Conservation (phyloP, 371 early-diverging fungal genomes). For the Circinella minor region DNA sequence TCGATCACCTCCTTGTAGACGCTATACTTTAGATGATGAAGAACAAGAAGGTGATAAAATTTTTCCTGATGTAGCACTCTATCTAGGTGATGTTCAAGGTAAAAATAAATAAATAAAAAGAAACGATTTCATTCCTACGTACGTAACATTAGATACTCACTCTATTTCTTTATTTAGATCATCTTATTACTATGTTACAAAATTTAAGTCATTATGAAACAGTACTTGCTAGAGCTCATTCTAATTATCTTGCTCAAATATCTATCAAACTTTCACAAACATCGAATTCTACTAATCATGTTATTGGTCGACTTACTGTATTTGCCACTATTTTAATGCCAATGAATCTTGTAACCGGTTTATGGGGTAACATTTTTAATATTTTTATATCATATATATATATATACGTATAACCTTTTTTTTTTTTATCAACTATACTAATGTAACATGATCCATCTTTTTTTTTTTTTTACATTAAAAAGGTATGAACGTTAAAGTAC, state of each 20-base stretch:
- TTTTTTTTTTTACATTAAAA: background rate
- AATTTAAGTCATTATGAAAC: constrained; percentile 89
- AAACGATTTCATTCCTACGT: too few relatives aligned
- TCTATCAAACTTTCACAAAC: constrained; percentile 93
- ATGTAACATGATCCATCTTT: background rate
- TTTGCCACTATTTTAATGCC: constrained; percentile 91
- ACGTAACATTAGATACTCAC: background rate
- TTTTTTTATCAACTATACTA: background rate
- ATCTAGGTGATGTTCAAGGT: constrained; percentile 92
- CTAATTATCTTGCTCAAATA: constrained; percentile 95
- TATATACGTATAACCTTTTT: too few relatives aligned
- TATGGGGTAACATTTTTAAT: constrained; percentile 40
- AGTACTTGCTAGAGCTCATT: constrained; percentile 87
- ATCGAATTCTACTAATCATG: constrained; percentile 87
- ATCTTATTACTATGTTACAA: constrained; percentile 92
- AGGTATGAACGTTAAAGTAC: constrained; percentile 80
- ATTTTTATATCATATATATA: background rate
- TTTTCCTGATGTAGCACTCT: constrained; percentile 58
- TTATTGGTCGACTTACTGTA: constrained; percentile 88
- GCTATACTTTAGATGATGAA: background rate
- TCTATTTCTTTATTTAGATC: constrained; percentile 61
- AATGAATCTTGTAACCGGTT: constrained; percentile 89
- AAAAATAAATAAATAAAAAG: background rate
- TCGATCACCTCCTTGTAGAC: background rate
- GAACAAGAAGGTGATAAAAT: constrained; percentile 28